Percentiles rank a stretch among this genome's conserved stretches.
Evolutionary conservation across 1,284 basidiomycete species (phyloP).

Genomic region (Ceratobasidium sp.): DNA sequence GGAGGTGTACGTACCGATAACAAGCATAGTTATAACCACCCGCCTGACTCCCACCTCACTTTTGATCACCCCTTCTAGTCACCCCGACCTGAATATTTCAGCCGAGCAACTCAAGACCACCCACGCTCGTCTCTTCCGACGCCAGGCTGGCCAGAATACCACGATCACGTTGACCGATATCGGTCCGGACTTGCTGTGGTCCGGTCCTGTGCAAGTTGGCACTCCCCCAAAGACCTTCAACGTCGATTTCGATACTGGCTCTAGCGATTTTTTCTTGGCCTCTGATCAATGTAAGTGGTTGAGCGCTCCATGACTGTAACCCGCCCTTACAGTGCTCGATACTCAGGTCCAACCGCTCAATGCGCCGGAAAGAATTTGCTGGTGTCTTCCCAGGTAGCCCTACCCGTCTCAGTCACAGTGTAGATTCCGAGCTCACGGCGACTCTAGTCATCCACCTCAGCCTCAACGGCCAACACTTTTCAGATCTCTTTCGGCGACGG

Average conservation of each 20-base stretch:
- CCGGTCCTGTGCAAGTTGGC: slow-evolving; percentile 29
- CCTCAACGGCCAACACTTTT: slow-evolving; percentile 17
- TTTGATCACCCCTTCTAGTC: slow-evolving; percentile 10
- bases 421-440: neutral
- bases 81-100: slow-evolving; percentile 26
- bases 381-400: neutral
- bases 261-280: slow-evolving; percentile 24
- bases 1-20: slow-evolving; percentile 17
- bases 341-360: slow-evolving; percentile 19
- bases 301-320: neutral
- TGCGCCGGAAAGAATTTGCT: slow-evolving; percentile 29
- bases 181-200: slow-evolving; percentile 23
- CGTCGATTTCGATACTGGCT: slow-evolving; percentile 31
- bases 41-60: slow-evolving; percentile 3
- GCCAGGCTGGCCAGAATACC: slow-evolving; percentile 18
- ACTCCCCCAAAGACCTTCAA: slow-evolving; percentile 29
- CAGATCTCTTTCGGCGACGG: slow-evolving; percentile 29
- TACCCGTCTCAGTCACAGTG: neutral
- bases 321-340: neutral
- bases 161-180: slow-evolving; percentile 32
- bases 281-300: slow-evolving; percentile 27
- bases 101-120: slow-evolving; percentile 29
- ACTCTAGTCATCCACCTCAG: slow-evolving; percentile 24
- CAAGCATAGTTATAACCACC: slow-evolving; percentile 1
- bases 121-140: slow-evolving; percentile 24